Conservation (phyloP, 2,329 filamentous ascomycete species). For the Cercospora berteroae region DNA sequence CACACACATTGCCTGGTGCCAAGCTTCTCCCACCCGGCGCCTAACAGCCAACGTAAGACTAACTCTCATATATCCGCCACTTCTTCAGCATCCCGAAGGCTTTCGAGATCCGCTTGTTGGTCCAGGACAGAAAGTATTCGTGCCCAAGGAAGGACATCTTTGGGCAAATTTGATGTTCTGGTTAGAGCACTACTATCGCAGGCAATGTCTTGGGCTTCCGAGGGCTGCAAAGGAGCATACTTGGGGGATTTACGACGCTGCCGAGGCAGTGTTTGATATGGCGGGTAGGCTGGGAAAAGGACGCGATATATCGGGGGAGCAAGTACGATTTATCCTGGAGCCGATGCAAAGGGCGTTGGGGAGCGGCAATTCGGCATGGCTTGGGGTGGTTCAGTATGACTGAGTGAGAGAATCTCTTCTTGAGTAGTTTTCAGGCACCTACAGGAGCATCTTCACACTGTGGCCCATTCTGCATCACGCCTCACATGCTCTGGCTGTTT, state of each 20-base stretch:
- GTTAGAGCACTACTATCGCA: background rate
- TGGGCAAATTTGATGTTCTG: conserved; percentile 1
- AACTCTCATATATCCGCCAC: background rate
- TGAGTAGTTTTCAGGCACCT: too few species aligned
- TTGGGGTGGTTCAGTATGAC: background rate
- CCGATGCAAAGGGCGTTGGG: background rate
- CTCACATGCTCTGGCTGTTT: background rate
- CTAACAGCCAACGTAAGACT: background rate
- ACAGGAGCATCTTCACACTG: background rate
- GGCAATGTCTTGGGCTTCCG: background rate
- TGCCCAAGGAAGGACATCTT: background rate
- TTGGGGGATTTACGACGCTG: too few species aligned
- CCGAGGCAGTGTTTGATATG: conserved; percentile 10
- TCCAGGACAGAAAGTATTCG: background rate
- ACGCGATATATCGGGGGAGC: background rate
- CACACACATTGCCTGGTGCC: background rate
- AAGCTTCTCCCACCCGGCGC: background rate
- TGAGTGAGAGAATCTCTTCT: background rate
- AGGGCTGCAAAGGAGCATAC: background rate
- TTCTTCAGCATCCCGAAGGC: background rate
- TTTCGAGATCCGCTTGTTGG: background rate
- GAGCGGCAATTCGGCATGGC: background rate
- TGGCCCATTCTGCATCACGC: background rate
- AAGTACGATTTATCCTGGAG: background rate
- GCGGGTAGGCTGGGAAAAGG: background rate